These are phyloP conservation scores for Penicillium sp. DNA, from an alignment of 2,329 filamentous ascomycete genomes.

Conservation along the genomic window DNA sequence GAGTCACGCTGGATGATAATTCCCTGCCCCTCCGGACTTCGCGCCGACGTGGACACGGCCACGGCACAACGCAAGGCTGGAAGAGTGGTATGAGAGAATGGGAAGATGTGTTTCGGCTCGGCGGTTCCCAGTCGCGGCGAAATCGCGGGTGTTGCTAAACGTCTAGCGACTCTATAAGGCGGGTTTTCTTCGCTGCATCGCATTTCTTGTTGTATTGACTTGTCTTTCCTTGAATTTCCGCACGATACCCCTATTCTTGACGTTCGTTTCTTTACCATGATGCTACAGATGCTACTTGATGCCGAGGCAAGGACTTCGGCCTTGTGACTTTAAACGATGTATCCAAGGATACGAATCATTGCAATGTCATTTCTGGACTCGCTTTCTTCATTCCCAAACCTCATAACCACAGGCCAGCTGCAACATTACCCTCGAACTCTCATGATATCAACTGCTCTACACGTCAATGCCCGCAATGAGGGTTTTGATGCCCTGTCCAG, in stretches of 20 bases:
- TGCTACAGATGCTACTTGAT: not conserved
- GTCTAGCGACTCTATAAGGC: not conserved
- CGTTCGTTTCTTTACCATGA: constrained; percentile 8
- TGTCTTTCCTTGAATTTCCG: constrained; percentile 18
- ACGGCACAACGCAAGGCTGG: constrained; percentile 25
- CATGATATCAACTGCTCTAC: too few species aligned
- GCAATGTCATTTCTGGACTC: not conserved
- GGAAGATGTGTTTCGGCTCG: constrained; percentile 47
- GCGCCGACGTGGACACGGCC: constrained; percentile 23
- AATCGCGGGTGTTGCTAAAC: constrained; percentile 40
- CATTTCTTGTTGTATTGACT: constrained; percentile 4
- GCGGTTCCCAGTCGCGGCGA: constrained; percentile 32
- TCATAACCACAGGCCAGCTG: too few species aligned
- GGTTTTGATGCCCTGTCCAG: constrained; percentile 58
- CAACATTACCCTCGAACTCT: too few species aligned
- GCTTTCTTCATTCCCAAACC: not conserved
- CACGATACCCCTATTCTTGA: constrained; percentile 23
- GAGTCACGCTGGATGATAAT: constrained; percentile 40
- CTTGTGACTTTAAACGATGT: not conserved
- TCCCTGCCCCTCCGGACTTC: constrained; percentile 32
- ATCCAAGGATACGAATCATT: not conserved
- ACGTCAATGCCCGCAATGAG: constrained; percentile 39
- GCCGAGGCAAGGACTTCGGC: not conserved
- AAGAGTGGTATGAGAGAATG: constrained; percentile 43
- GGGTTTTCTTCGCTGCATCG: constrained; percentile 6